phyloP scores from a whole-genome alignment of 2,329 filamentous ascomycete species.

The Bimuria novae-zelandiae region DNA sequence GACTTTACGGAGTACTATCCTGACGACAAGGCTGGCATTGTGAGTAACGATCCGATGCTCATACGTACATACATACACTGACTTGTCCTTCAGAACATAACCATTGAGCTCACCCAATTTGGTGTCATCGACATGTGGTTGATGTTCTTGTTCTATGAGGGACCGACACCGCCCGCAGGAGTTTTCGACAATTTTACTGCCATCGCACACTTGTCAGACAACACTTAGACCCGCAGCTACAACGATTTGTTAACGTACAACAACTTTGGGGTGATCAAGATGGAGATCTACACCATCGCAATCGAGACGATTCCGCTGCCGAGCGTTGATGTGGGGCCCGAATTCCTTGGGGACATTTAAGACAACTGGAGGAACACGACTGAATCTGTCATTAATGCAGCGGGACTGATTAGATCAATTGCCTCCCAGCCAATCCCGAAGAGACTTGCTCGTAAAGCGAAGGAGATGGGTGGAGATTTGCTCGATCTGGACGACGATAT shows the following conservation, averaged over 20 bases:
- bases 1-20: conserved; percentile 62
- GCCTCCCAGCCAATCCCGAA: conserved; percentile 38
- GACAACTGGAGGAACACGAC: conserved; percentile 31
- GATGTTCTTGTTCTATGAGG: conserved; percentile 68
- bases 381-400: conserved; percentile 18
- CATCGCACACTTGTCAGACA: conserved; percentile 51
- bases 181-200: conserved; percentile 62
- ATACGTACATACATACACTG: not conserved
- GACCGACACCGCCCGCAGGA: conserved; percentile 55
- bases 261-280: conserved; percentile 43
- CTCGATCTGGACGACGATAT: conserved; percentile 47
- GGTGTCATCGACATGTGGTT: conserved; percentile 60
- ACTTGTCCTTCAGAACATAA: conserved; percentile 52
- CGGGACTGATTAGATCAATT: conserved; percentile 31
- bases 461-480: conserved; percentile 35
- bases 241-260: conserved; percentile 52
- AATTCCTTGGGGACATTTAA: conserved; percentile 27
- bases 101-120: conserved; percentile 53
- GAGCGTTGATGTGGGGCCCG: conserved; percentile 19
- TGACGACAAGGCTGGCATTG: conserved; percentile 63
- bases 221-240: conserved; percentile 54
- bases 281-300: conserved; percentile 34
- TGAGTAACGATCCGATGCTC: not conserved
- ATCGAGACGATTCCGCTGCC: conserved; percentile 34
- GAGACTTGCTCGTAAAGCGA: conserved; percentile 24